Conservation (phyloP, 768 basidiomycete species). For the Pisolithus marmoratus region DNA sequence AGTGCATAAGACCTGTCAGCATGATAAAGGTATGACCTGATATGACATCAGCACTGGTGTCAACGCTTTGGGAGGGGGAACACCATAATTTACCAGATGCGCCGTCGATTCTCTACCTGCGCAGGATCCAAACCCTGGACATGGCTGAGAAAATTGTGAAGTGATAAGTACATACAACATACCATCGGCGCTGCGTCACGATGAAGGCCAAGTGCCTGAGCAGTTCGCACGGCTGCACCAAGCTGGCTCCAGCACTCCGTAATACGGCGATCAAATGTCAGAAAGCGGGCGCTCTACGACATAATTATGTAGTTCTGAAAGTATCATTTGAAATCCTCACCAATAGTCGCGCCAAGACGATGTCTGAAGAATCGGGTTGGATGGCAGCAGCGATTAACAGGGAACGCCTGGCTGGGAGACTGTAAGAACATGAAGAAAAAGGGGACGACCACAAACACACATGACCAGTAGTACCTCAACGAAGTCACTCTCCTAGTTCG, state of each 20-base stretch:
- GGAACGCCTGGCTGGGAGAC: conserved; percentile 65
- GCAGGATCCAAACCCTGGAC: conserved; percentile 63
- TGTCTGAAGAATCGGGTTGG: conserved; percentile 86
- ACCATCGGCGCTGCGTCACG: conserved; percentile 84
- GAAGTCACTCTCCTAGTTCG: conserved; percentile 73
- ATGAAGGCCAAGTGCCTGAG: conserved; percentile 89
- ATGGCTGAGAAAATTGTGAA: conserved; percentile 4
- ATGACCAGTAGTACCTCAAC: conserved; percentile 92
- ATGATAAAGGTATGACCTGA: conserved; percentile 86
- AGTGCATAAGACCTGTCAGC: conserved; percentile 90
- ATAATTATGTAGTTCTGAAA: conserved; percentile 7
- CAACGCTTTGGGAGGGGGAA: background rate
- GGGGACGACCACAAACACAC: conserved; percentile 43
- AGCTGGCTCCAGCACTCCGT: conserved; percentile 97
- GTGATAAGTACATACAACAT: conserved; percentile 18
- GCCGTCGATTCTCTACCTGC: conserved; percentile 81
- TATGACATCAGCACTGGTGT: conserved; percentile 5
- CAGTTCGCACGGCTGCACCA: conserved; percentile 88
- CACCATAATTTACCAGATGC: conserved; percentile 63
- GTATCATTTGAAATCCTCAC: conserved; percentile 26
- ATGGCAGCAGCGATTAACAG: conserved; percentile 90
- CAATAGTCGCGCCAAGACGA: conserved; percentile 87
- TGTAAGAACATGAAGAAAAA: conserved; percentile 14
- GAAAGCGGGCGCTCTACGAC: conserved; percentile 60
- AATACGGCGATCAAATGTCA: conserved; percentile 73